A percentile compares a stretch with the other conserved stretches of the same genome.
phyloP scores from a whole-genome alignment of 306 rosid genomes.

The Sicyos edulis region DNA sequence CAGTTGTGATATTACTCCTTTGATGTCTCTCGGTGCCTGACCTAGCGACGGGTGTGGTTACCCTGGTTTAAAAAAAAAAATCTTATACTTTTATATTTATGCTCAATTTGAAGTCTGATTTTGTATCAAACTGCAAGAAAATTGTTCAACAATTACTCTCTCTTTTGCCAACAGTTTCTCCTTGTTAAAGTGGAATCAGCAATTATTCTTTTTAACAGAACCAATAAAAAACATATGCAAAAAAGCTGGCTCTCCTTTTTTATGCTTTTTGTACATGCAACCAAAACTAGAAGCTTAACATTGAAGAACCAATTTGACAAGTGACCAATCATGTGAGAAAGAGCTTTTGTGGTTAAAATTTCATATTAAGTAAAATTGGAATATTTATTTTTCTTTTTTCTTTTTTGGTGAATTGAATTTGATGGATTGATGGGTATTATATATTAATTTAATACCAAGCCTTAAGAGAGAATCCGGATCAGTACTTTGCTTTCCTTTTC shows the following conservation, averaged over 20 bases:
- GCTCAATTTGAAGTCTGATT: too few relatives aligned
- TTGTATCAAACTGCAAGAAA: too few relatives aligned
- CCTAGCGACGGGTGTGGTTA: too few relatives aligned
- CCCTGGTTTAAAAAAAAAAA: too few relatives aligned
- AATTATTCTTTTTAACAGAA: too few relatives aligned
- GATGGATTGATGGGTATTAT: too few relatives aligned
- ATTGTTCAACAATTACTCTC: too few relatives aligned
- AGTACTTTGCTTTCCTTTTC: slow-evolving; percentile 27
- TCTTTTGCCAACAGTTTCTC: too few relatives aligned
- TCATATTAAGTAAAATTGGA: neutral
- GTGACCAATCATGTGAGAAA: slow-evolving; percentile 59
- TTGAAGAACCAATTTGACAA: slow-evolving; percentile 49
- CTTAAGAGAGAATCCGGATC: slow-evolving; percentile 50
- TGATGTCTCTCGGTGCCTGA: too few relatives aligned
- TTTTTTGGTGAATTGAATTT: slow-evolving; percentile 28
- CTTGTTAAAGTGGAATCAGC: too few relatives aligned
- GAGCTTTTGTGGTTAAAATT: slow-evolving; percentile 35
- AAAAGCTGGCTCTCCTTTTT: neutral
- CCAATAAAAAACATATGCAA: neutral
- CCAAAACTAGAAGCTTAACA: slow-evolving; percentile 32
- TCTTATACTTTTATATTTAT: too few relatives aligned
- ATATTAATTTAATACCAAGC: neutral
- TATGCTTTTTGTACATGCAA: neutral
- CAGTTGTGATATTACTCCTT: too few relatives aligned
- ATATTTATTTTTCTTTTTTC: neutral